Evolutionary conservation across 768 basidiomycete species (phyloP).

Genomic region (Mycena pura): DNA sequence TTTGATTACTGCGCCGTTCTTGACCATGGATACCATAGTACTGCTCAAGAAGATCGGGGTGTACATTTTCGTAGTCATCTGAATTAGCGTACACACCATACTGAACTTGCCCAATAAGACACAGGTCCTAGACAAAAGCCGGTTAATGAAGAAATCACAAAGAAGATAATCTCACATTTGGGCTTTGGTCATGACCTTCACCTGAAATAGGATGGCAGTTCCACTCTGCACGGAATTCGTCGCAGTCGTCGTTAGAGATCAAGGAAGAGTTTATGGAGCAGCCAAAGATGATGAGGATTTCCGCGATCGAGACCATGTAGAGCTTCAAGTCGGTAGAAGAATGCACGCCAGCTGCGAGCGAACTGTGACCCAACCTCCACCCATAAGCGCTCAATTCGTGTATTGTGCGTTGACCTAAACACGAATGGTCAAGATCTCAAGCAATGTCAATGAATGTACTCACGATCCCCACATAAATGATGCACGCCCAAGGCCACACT

Average conservation of each 20-base stretch:
- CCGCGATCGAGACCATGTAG: not conserved
- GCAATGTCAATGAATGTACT: slow-evolving; percentile 34
- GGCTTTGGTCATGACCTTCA: slow-evolving; percentile 7
- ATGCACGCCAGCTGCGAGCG: not conserved
- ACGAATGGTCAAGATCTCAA: slow-evolving; percentile 28
- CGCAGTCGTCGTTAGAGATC: not conserved
- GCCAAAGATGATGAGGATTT: not conserved
- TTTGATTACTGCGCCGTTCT: not conserved
- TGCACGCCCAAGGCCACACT: slow-evolving; percentile 25
- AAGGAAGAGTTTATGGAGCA: not conserved
- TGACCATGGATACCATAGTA: not conserved
- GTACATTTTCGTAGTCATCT: slow-evolving; percentile 2
- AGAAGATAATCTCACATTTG: not conserved
- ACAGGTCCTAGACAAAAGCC: not conserved
- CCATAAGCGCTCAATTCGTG: slow-evolving; percentile 1
- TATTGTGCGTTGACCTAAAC: not conserved
- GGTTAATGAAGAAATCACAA: not conserved
- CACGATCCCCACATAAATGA: slow-evolving; percentile 24
- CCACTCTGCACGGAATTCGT: slow-evolving; percentile 32
- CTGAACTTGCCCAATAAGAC: not conserved
- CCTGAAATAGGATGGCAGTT: slow-evolving; percentile 35
- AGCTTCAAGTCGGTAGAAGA: not conserved
- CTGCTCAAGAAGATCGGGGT: not conserved
- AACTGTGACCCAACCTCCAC: not conserved
- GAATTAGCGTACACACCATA: not conserved